Conservation (phyloP, 768 basidiomycete genomes). For the Crassisporium funariophilum region DNA sequence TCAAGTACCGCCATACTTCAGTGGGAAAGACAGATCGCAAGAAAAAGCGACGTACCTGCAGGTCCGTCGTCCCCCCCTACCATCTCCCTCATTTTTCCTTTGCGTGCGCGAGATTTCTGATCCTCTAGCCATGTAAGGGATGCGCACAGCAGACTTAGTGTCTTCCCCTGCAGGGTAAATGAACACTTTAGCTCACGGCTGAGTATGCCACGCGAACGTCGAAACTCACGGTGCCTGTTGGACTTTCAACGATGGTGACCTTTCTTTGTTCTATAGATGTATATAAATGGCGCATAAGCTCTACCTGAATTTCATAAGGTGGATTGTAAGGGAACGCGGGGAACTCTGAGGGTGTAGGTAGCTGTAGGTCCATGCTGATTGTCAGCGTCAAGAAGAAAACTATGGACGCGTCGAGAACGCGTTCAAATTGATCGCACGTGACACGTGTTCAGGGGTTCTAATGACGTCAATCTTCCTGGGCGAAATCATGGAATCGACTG, state of each 20-base stretch:
- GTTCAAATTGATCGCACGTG: slow-evolving; percentile 16
- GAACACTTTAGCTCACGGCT: neutral
- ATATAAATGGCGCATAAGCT: slow-evolving; percentile 90
- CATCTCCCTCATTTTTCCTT: slow-evolving; percentile 55
- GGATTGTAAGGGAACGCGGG: slow-evolving; percentile 81
- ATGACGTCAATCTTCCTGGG: slow-evolving; percentile 9
- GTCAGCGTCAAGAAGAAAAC: neutral
- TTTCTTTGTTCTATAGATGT: slow-evolving; percentile 70
- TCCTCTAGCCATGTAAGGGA: slow-evolving; percentile 76
- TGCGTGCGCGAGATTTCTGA: slow-evolving; percentile 67
- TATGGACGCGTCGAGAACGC: neutral
- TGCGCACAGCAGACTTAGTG: slow-evolving; percentile 76
- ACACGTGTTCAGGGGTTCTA: slow-evolving; percentile 15
- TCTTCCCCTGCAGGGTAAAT: slow-evolving; percentile 74
- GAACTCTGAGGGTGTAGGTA: slow-evolving; percentile 70
- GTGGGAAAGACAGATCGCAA: too few species aligned
- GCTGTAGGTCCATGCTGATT: slow-evolving; percentile 33
- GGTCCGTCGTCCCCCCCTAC: slow-evolving; percentile 32
- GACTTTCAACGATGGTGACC: slow-evolving; percentile 85
- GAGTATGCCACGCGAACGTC: neutral
- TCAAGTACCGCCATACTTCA: too few species aligned
- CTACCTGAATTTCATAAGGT: slow-evolving; percentile 83
- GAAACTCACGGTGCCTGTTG: slow-evolving; percentile 84
- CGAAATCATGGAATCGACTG: neutral
- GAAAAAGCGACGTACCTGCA: slow-evolving; percentile 31